Percentiles rank a stretch among this genome's conserved stretches.
Conservation (phyloP, 768 basidiomycete species). For the Collybia sordida region DNA sequence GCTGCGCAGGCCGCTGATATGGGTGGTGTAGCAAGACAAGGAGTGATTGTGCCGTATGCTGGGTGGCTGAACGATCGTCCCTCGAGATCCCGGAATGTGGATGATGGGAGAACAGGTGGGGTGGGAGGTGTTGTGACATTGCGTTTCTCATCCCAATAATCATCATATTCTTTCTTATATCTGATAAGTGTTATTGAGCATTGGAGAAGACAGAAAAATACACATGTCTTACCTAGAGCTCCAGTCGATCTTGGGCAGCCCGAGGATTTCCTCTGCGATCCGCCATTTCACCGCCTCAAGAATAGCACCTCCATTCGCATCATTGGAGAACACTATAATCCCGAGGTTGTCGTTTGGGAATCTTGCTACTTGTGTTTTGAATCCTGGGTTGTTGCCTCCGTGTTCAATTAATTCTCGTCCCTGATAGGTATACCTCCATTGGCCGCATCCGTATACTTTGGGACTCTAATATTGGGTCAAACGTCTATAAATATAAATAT, state of each 20-base stretch:
- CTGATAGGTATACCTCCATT: conserved; percentile 36
- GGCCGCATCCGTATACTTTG: conserved; percentile 38
- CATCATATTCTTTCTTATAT: conserved; percentile 22
- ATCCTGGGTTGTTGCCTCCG: conserved; percentile 41
- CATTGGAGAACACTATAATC: conserved; percentile 39
- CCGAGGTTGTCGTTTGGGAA: conserved; percentile 39
- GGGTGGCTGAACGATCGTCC: conserved; percentile 29
- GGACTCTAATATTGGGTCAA: conserved; percentile 26
- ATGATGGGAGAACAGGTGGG: conserved; percentile 16
- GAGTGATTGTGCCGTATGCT: conserved; percentile 32
- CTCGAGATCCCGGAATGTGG: conserved; percentile 19
- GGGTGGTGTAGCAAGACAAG: conserved; percentile 18
- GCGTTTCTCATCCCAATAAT: conserved; percentile 21
- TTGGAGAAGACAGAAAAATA: background rate
- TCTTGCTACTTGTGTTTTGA: conserved; percentile 20
- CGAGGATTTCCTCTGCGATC: conserved; percentile 36
- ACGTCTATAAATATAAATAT: background rate
- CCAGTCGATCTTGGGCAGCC: conserved; percentile 35
- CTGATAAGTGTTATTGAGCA: conserved; percentile 11
- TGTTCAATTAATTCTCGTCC: conserved; percentile 44
- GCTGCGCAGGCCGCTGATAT: too few species aligned
- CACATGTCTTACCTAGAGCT: conserved; percentile 26
- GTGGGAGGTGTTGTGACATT: conserved; percentile 20
- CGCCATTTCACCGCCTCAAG: conserved; percentile 36
- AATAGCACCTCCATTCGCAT: conserved; percentile 32